Conservation (phyloP, 2,329 filamentous ascomycete genomes). For the Cercospora janseana region DNA sequence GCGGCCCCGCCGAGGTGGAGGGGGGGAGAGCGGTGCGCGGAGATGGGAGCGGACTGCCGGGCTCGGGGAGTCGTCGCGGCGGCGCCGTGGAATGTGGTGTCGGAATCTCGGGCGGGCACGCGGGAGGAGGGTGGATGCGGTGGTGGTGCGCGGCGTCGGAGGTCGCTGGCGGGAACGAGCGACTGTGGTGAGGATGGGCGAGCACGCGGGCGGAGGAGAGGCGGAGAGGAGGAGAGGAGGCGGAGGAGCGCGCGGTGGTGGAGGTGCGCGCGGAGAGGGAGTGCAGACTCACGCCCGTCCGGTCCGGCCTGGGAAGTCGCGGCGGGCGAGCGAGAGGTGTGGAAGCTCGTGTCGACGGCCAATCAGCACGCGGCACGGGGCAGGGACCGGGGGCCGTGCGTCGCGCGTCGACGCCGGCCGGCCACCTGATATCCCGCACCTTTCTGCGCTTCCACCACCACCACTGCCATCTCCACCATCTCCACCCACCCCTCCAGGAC, state of each 20-base stretch:
- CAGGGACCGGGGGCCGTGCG: too few species aligned
- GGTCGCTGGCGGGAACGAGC: constrained; percentile 5
- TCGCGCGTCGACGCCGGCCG: too few species aligned
- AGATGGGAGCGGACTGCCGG: background rate
- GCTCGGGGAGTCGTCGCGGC: constrained; percentile 3
- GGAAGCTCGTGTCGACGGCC: too few species aligned
- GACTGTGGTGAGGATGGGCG: constrained; percentile 8
- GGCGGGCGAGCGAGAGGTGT: too few species aligned
- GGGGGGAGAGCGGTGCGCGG: background rate
- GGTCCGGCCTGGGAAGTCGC: too few species aligned
- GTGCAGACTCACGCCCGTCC: too few species aligned
- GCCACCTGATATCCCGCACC: too few species aligned
- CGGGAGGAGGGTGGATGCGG: background rate
- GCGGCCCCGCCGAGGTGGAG: background rate
- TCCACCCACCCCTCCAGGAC: too few species aligned
- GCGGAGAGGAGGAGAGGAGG: background rate
- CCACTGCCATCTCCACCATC: too few species aligned
- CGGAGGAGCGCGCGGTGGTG: background rate
- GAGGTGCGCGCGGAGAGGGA: background rate
- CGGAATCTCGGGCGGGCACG: too few species aligned
- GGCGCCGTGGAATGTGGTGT: constrained; percentile 1
- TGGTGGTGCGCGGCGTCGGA: background rate
- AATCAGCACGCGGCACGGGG: too few species aligned
- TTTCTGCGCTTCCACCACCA: too few species aligned
- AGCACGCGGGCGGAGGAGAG: background rate